Conservation (phyloP, 2,329 filamentous ascomycete species). For the Alternaria postmessia region DNA sequence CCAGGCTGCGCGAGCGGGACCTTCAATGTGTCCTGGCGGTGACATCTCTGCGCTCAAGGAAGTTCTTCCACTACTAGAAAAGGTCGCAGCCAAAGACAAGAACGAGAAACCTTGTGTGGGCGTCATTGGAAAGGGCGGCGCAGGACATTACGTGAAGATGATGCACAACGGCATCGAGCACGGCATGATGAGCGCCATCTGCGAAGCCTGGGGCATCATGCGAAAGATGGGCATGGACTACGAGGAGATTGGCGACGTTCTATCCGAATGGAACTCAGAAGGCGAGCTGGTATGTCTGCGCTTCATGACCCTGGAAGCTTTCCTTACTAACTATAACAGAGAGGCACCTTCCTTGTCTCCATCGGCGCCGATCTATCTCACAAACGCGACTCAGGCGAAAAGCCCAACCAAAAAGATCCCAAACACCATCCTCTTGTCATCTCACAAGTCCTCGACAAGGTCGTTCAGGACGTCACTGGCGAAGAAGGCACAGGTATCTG, state of each 20-base stretch:
- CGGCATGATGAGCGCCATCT: constrained; percentile 71
- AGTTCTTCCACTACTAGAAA: constrained; percentile 68
- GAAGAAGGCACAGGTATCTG: constrained; percentile 73
- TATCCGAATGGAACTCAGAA: constrained; percentile 66
- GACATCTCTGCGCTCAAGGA: constrained; percentile 64
- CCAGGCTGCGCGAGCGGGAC: constrained; percentile 70
- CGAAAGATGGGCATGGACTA: constrained; percentile 65
- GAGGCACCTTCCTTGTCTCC: constrained; percentile 67
- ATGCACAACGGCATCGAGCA: constrained; percentile 79
- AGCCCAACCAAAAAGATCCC: constrained; percentile 12
- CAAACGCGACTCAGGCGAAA: constrained; percentile 52
- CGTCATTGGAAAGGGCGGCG: constrained; percentile 67
- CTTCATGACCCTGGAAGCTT: background rate
- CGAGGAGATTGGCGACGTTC: constrained; percentile 67
- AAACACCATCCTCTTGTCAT: constrained; percentile 59
- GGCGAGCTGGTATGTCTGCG: constrained; percentile 60
- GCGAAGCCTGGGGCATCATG: constrained; percentile 72
- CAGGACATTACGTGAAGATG: constrained; percentile 79
- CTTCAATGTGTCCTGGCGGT: constrained; percentile 72
- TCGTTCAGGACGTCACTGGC: constrained; percentile 72
- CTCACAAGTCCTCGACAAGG: constrained; percentile 71
- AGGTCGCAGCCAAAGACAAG: constrained; percentile 69
- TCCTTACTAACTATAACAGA: constrained; percentile 30
- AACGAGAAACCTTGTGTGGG: constrained; percentile 68
- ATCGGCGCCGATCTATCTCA: constrained; percentile 70